Evolutionary conservation across 176 grass and related monocot genomes (phyloP), one percentile per base, ranked within the genome.

Genomic region (Oryza glumipatula): DNA sequence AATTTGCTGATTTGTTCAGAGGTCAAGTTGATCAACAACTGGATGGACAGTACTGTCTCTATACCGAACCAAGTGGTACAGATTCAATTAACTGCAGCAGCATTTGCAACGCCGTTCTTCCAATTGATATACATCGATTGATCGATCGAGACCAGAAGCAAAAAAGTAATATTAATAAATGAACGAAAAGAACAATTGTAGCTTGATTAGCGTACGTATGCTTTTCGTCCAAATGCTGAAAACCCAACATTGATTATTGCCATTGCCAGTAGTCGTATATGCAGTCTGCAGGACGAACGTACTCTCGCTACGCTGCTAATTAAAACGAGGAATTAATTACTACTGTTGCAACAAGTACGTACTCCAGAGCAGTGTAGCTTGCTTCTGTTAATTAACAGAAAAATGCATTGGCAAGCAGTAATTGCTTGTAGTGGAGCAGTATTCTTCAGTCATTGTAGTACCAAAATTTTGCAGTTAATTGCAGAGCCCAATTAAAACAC

Each of bases 11-110:
- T 63, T 48, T 64, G 76, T 67, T 86, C 76, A 80, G 28, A 73
- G 45, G 44, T 60, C 78, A 60, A 60, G 78, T 72, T 32, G 46
- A 75, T 75, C 46, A 58, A 68, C 80, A 56, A 67, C 70, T 80
- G 43, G 15, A 73, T 73, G 68, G 30, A 22, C 43, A n/a, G 60
- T 65, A 65, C 77, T 51, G 72, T 73, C 24, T 46, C 23, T 24
- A 32, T 49, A 74, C 72, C 72, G 47, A 74, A 28, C 47, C 44
- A 74, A 23, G 30, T 32, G 45, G 72, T 74, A 74, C 72, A 72
- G 6, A 58, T 58, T 52, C 36, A 14, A 43, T 24, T 45, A 46
- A 58, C 54, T 58, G 54, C 70, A 58, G 21, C 46, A 32, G n/a
- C n/a, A 28, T 13, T 43, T 8, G 19, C 41, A 68, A 36, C 15